A percentile compares a stretch with the other conserved stretches of the same genome.
Evolutionary conservation across 345 rosid species (phyloP).

Genomic region (Aquilaria sinensis): DNA sequence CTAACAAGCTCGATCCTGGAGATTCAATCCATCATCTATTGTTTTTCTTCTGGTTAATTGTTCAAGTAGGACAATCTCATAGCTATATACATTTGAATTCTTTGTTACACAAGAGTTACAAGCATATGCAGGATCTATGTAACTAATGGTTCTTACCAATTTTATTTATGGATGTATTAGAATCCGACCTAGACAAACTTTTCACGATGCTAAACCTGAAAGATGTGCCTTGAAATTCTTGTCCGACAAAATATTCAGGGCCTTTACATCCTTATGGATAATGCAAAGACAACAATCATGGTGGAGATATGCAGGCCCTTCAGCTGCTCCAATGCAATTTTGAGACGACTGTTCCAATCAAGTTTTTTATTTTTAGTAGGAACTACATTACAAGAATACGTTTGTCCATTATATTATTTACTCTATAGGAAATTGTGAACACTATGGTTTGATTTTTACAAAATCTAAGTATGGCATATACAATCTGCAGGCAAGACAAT

Average conservation of each 20-base stretch:
- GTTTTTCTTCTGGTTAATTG: slow-evolving; percentile 82
- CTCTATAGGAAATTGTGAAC: no score
- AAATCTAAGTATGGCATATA: no score
- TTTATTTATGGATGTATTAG: slow-evolving; percentile 66
- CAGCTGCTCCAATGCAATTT: slow-evolving; percentile 88
- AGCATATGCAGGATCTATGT: slow-evolving; percentile 95
- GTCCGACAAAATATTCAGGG: slow-evolving; percentile 80
- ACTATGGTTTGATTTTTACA: no score
- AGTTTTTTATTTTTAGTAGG: slow-evolving; percentile 70
- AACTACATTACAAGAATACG: slow-evolving; percentile 31
- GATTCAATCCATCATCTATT: slow-evolving; percentile 84
- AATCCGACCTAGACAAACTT: slow-evolving; percentile 63
- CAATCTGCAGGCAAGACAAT: no score
- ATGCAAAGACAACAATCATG: slow-evolving; percentile 95
- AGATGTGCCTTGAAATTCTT: slow-evolving; percentile 86
- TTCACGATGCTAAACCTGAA: slow-evolving; percentile 96
- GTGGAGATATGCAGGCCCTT: slow-evolving; percentile 86
- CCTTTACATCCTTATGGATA: slow-evolving; percentile 91
- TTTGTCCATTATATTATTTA: background rate
- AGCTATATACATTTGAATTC: slow-evolving; percentile 92
- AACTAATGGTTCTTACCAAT: slow-evolving; percentile 91
- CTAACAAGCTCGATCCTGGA: slow-evolving; percentile 72
- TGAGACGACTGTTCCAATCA: slow-evolving; percentile 78
- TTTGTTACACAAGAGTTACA: slow-evolving; percentile 91
- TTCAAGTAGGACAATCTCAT: slow-evolving; percentile 85